A percentile compares a stretch with the other conserved stretches of the same genome.
phyloP scores from a whole-genome alignment of 192 early-diverging fungal species.

The Phycomyces nitens region DNA sequence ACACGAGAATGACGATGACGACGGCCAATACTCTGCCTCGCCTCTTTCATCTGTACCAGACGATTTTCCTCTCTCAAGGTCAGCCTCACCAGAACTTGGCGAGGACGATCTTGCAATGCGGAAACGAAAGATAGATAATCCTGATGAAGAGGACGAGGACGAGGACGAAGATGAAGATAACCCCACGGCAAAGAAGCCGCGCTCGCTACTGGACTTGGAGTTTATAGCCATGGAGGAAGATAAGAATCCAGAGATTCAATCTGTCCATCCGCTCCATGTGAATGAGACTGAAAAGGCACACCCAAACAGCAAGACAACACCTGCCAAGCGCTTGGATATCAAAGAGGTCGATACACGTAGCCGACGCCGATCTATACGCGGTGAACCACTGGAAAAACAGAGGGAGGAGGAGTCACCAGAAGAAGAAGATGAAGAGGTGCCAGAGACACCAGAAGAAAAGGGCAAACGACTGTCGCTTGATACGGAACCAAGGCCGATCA shows the following conservation, averaged over 20 bases:
- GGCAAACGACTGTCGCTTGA: too few species aligned
- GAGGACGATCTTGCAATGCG: background rate
- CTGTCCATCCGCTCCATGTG: too few species aligned
- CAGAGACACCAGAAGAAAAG: conserved; percentile 9
- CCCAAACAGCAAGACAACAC: background rate
- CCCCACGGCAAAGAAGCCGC: background rate
- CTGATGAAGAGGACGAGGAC: conserved; percentile 6
- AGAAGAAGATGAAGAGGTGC: conserved; percentile 12
- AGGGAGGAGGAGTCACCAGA: conserved; percentile 23
- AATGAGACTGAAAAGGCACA: too few species aligned
- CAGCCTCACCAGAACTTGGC: conserved; percentile 25
- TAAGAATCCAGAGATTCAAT: too few species aligned
- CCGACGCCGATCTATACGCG: background rate
- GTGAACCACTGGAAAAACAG: conserved; percentile 12
- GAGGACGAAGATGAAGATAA: background rate
- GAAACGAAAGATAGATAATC: background rate
- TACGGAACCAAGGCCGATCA: conserved; percentile 7
- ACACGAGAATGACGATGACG: conserved; percentile 13
- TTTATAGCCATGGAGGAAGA: too few species aligned
- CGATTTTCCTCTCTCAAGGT: conserved; percentile 38
- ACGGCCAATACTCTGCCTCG: conserved; percentile 31
- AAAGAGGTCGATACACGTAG: background rate
- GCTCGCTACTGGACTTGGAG: too few species aligned
- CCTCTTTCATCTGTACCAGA: conserved; percentile 39
- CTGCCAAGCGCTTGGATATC: background rate